phyloP scores from a whole-genome alignment of 2,329 filamentous ascomycete genomes.

The Parastagonospora nodorum region DNA sequence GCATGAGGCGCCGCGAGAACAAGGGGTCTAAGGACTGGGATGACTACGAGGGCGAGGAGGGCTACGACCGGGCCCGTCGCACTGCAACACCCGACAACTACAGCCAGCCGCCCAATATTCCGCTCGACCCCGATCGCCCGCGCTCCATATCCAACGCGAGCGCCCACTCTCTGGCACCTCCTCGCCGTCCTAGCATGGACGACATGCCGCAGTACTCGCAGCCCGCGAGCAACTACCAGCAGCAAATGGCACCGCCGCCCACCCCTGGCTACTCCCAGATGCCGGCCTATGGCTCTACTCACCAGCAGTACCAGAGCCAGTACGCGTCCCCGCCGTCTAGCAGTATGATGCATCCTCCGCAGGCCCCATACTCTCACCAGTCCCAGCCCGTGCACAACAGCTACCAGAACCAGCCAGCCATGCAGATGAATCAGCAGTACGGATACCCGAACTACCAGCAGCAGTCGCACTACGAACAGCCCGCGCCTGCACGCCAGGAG shows the following conservation, averaged over 20 bases:
- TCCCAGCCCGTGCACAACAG: constrained; percentile 30
- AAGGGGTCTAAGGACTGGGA: constrained; percentile 72
- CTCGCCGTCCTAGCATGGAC: constrained; percentile 52
- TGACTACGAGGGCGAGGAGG: constrained; percentile 62
- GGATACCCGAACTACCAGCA: constrained; percentile 46
- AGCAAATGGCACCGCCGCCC: constrained; percentile 49
- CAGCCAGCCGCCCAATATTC: constrained; percentile 45
- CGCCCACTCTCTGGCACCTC: constrained; percentile 42
- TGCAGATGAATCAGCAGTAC: constrained; percentile 48
- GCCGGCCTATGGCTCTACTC: constrained; percentile 43
- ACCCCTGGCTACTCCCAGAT: constrained; percentile 46
- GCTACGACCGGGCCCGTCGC: constrained; percentile 54
- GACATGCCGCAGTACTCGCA: constrained; percentile 51
- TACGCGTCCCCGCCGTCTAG: constrained; percentile 37
- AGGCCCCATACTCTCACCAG: constrained; percentile 39
- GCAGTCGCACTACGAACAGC: constrained; percentile 45
- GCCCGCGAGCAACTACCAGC: constrained; percentile 40
- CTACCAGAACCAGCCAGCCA: constrained; percentile 40
- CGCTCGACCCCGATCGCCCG: constrained; percentile 55
- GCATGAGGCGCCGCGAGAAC: constrained; percentile 82
- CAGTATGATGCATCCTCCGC: constrained; percentile 48
- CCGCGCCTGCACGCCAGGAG: constrained; percentile 43
- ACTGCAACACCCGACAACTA: constrained; percentile 58
- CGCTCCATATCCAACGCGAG: constrained; percentile 67
- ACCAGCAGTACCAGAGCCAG: constrained; percentile 42